Evolutionary conservation across 495 filamentous ascomycete genomes (phyloP), one percentile per base, ranked within the genome.

Genomic region (Aspergillus conjunctus): DNA sequence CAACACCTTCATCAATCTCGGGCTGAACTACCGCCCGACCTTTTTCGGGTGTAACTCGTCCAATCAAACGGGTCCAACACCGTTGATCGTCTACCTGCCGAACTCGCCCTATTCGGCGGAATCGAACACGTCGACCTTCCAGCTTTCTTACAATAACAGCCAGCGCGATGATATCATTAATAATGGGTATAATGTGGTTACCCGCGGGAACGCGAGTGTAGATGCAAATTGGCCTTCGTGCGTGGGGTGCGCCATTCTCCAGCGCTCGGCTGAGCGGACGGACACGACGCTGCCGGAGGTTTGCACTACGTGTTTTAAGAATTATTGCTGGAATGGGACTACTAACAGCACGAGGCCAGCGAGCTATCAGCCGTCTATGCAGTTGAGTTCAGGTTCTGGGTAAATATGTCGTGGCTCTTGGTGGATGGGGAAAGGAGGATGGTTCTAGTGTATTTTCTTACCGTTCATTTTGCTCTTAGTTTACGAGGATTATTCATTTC

Each of bases 301-400:
- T 8, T 97, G 92, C 73, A 76, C 69, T 26, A 60, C 75, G 11
- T 97, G 92, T 74, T 96, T 96, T 68, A 58, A 74, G 50, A 66
- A 77, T 44, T 95, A 93, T 73, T 97, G 92, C 80, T 97, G 92
- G 92, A 80, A 94, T 66, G 92, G 92, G 6, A 89, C 81, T 8
- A 56, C 80, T 3, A 81, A 86, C 54, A 74, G 65, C 22, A 79
- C 63, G 4, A 64, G 67, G 8, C 71, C 73, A 1, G 33, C 7
- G 0, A 31, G 17, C 7, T 74, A 74, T 49, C 31, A 62, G 32
- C 70, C 70, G 1, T 51, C 32, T 7, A 41, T 54, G 33, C 39
- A 51, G 12, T 43, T 64, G 21, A 37, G 43, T 20, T 45, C 43
- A n/a, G 43, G 43, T 1, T 45, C 43, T 1, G 43, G 43, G 1